Evolutionary conservation across 257 asterid genomes (phyloP).

Genomic region (Lantana camara): DNA sequence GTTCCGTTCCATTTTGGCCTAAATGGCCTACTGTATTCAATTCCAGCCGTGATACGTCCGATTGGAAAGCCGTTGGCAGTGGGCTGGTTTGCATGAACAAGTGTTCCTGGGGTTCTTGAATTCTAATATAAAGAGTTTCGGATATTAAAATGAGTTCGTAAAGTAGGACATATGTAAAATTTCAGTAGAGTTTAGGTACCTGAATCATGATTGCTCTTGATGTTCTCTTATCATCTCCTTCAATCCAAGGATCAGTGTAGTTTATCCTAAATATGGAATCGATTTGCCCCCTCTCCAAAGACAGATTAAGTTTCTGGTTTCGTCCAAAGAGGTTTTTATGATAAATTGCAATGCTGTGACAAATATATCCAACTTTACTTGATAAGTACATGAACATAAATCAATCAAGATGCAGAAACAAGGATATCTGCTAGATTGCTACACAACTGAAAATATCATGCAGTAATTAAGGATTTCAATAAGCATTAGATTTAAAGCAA

Average conservation of each 20-base stretch:
- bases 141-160: constrained; percentile 27
- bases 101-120: constrained; percentile 94
- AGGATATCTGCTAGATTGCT: constrained; percentile 1
- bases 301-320: constrained; percentile 92
- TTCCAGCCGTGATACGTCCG: constrained; percentile 90
- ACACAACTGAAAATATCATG: neutral
- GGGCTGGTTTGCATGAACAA: constrained; percentile 93
- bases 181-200: constrained; percentile 43
- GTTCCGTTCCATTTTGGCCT: constrained; percentile 97
- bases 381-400: constrained; percentile 13
- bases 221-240: constrained; percentile 98
- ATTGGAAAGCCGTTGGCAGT: constrained; percentile 63
- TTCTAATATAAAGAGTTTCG: constrained; percentile 53
- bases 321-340: constrained; percentile 94
- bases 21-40: constrained; percentile 90
- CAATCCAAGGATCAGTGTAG: constrained; percentile 96
- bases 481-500: neutral
- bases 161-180: constrained; percentile 10
- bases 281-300: constrained; percentile 94
- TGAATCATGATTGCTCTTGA: constrained; percentile 95
- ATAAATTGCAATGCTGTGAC: constrained; percentile 85
- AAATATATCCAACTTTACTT: constrained; percentile 17
- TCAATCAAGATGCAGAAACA: constrained; percentile 6
- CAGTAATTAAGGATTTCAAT: too few relatives aligned
- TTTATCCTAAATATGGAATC: constrained; percentile 90